Evolutionary conservation across 768 basidiomycete genomes (phyloP), one percentile per base, ranked within the genome.

Genomic region (Tubosaeta sp.): DNA sequence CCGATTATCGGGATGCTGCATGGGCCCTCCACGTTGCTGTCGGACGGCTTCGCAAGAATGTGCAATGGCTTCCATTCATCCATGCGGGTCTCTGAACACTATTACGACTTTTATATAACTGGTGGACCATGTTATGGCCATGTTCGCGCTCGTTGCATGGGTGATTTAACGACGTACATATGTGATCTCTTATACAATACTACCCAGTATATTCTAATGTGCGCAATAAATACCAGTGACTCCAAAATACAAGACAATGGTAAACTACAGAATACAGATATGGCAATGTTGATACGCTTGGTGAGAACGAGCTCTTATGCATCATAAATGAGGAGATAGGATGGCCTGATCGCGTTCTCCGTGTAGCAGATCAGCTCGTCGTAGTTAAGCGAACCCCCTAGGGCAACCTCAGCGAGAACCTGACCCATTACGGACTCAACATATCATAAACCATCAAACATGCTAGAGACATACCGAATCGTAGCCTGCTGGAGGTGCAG

Each of bases 331-430:
- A 87, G 79, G 31, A 87, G 71, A 61, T 82, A 87, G 14, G 85
- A 84, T 4, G 86, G 84, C 35, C 84, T 69, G 46, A 87, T 85
- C 2, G 86, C 86, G 51, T 87, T 82, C 63, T 87, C 84, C 38
- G 71, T 69, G 59, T 87, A 87, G 25, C 87, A 83, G 9, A 87
- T 77, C 22, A 86, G 65, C 58, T 87, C 86, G 58, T 87, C 86
- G 42, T 87, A 82, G 57, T 87, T 86, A 31, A 87, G 66, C 43
- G 76, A 77, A 25, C 79, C 82, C 14, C 84, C 84, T 50, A 77
- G 78, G 9, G 31, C 44, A 25, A 69, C 67, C 68, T 87, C 84
- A 6, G 81, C 84, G 38, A 87, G 72, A 24, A 86, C 82, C 84
- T 86, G 22, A n/a, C 52, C 29, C 11, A 43, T 44, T 44, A 46